Evolutionary conservation across 139 green algal genomes (phyloP).

Genomic region (Micractinium conductrix): DNA sequence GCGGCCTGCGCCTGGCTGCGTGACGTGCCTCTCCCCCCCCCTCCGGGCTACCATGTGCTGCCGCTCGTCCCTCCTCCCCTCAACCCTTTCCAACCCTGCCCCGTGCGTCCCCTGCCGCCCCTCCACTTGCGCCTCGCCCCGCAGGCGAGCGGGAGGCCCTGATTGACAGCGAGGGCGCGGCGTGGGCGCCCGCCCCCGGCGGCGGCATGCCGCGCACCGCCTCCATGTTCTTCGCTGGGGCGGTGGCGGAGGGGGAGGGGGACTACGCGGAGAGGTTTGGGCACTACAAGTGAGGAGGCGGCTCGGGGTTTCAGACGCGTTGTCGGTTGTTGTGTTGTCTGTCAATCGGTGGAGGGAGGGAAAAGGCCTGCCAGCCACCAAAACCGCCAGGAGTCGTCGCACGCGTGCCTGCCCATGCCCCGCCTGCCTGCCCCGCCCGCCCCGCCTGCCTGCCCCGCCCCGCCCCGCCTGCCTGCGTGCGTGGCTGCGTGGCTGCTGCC

Average conservation of each 20-base stretch:
- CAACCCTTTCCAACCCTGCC: too few relatives aligned
- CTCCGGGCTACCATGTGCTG: background rate
- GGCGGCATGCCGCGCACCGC: slow-evolving; percentile 16
- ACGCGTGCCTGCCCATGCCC: too few relatives aligned
- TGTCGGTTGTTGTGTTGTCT: background rate
- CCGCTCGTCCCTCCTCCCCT: background rate
- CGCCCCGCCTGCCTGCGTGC: too few relatives aligned
- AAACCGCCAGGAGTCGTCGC: too few relatives aligned
- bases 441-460: too few relatives aligned
- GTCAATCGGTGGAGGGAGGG: background rate
- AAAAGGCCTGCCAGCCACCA: background rate
- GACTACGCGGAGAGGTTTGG: slow-evolving; percentile 49
- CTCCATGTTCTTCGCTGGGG: slow-evolving; percentile 36
- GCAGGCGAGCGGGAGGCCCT: background rate
- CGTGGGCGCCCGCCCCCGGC: background rate
- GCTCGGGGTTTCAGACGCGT: too few relatives aligned
- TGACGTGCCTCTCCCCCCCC: background rate
- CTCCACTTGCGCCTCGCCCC: background rate
- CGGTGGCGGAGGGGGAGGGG: slow-evolving; percentile 4
- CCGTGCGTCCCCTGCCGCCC: background rate
- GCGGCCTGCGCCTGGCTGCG: too few relatives aligned
- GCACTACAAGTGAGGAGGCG: slow-evolving; percentile 46
- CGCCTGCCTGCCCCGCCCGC: too few relatives aligned
- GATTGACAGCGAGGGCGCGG: background rate
- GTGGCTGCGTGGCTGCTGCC: too few relatives aligned